A percentile compares a stretch with the other conserved stretches of the same genome.
Conservation (phyloP, 1,284 basidiomycete genomes). For the Sutorius eximius region DNA sequence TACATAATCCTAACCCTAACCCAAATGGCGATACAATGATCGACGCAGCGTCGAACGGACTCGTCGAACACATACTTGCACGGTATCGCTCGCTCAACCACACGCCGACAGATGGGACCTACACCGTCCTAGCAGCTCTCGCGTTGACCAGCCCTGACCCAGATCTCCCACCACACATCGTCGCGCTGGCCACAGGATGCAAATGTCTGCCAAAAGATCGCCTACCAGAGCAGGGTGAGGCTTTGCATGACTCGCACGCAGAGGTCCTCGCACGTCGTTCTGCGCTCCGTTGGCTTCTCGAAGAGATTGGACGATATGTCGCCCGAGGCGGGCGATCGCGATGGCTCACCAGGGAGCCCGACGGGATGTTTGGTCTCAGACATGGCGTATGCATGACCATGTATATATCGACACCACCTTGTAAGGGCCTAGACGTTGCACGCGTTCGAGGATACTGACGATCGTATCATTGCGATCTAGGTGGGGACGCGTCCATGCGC, state of each 20-base stretch:
- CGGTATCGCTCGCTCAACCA: conserved; percentile 47
- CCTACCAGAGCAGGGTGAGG: conserved; percentile 73
- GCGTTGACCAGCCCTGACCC: conserved; percentile 37
- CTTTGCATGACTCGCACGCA: conserved; percentile 88
- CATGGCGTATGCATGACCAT: conserved; percentile 58
- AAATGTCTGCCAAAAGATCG: conserved; percentile 77
- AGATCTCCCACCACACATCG: conserved; percentile 42
- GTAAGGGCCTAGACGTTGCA: conserved; percentile 46
- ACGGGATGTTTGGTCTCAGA: conserved; percentile 51
- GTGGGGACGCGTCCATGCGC: conserved; percentile 88
- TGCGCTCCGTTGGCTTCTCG: conserved; percentile 78
- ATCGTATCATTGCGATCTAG: conserved; percentile 40
- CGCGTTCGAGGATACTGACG: conserved; percentile 10
- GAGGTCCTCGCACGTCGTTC: conserved; percentile 85
- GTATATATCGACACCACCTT: conserved; percentile 90
- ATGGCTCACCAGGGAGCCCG: conserved; percentile 44
- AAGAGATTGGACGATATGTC: conserved; percentile 54
- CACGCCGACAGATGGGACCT: conserved; percentile 51
- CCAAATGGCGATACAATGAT: too few relatives aligned
- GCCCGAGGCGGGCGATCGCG: conserved; percentile 28
- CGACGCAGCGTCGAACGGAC: conserved; percentile 10
- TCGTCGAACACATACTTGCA: conserved; percentile 40
- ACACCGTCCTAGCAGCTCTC: conserved; percentile 63
- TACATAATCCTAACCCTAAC: too few relatives aligned
- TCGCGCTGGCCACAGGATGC: conserved; percentile 81